Evolutionary conservation across 139 green algal species (phyloP).

Genomic region (Picochlorum sp.): DNA sequence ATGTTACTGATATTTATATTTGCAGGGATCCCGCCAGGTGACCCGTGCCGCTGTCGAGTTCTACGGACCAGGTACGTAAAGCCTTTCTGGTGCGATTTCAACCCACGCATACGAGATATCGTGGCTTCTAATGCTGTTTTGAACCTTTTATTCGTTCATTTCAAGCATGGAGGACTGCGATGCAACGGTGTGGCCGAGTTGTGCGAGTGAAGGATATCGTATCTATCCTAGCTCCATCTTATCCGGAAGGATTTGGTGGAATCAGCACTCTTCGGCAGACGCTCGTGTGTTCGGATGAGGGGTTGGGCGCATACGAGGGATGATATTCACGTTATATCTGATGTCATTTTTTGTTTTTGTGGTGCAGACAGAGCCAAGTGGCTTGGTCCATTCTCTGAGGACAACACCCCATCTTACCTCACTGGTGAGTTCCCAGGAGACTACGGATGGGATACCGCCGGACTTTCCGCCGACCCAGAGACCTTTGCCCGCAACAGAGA

Average conservation of each 20-base stretch:
- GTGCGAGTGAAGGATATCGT: too few species aligned
- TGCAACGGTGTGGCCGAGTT: too few species aligned
- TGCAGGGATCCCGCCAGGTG: conserved; percentile 4
- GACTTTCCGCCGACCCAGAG: conserved; percentile 83
- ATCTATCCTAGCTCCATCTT: too few species aligned
- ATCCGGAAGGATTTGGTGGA: too few species aligned
- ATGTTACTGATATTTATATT: background rate
- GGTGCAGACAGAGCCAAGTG: conserved; percentile 47
- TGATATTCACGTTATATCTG: too few species aligned
- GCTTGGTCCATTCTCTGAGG: conserved; percentile 66
- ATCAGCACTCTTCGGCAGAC: too few species aligned
- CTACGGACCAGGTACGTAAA: conserved; percentile 16
- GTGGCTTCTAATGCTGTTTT: too few species aligned
- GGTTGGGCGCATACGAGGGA: too few species aligned
- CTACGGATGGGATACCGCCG: conserved; percentile 92
- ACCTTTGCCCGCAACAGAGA: conserved; percentile 67
- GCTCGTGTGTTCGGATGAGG: too few species aligned
- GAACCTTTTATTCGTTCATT: too few species aligned
- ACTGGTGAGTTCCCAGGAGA: conserved; percentile 56
- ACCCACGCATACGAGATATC: background rate
- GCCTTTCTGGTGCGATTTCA: too few species aligned
- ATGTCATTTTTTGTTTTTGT: background rate
- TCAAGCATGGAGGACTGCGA: too few species aligned
- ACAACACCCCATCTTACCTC: conserved; percentile 63
- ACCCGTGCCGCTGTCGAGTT: conserved; percentile 14